Percentiles rank a stretch among this genome's conserved stretches.
These are phyloP conservation scores for Amauroascus verrucosus DNA, from an alignment of 2,329 filamentous ascomycete genomes.

Conservation along the genomic window DNA sequence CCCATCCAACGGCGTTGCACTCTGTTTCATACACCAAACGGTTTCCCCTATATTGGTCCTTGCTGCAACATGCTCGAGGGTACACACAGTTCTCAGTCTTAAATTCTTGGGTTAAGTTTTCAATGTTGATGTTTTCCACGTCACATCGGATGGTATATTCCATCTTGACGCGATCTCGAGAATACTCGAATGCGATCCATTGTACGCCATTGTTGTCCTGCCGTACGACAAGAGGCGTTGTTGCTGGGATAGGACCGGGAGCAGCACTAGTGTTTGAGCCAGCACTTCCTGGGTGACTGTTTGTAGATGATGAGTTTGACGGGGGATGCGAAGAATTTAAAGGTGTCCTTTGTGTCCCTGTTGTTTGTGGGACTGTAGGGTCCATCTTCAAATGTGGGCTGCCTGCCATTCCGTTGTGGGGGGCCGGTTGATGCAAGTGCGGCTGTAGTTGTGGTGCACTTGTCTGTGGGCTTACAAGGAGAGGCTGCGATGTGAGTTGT, in stretches of 20 bases:
- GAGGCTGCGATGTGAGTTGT: constrained; percentile 45
- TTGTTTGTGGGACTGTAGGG: constrained; percentile 32
- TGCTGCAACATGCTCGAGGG: constrained; percentile 83
- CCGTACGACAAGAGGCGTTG: constrained; percentile 83
- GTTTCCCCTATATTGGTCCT: constrained; percentile 94
- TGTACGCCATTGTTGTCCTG: constrained; percentile 96
- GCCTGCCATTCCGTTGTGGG: constrained; percentile 43
- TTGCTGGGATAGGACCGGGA: constrained; percentile 91
- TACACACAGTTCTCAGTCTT: constrained; percentile 98
- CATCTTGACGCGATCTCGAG: constrained; percentile 94
- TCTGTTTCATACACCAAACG: constrained; percentile 94
- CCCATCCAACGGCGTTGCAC: constrained; percentile 99
- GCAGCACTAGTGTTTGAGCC: constrained; percentile 81
- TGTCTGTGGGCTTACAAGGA: constrained; percentile 44
- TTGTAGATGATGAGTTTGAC: constrained; percentile 34
- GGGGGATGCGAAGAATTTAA: constrained; percentile 39
- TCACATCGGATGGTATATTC: constrained; percentile 98
- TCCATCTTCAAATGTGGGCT: constrained; percentile 46
- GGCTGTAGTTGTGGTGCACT: constrained; percentile 35
- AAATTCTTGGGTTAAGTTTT: constrained; percentile 75
- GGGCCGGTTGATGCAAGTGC: constrained; percentile 28
- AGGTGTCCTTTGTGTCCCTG: constrained; percentile 29
- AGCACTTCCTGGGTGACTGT: constrained; percentile 29
- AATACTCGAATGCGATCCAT: constrained; percentile 99
- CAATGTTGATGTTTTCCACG: constrained; percentile 90